Conservation (phyloP, 305 asterid species). For the Salvia sclarea region DNA sequence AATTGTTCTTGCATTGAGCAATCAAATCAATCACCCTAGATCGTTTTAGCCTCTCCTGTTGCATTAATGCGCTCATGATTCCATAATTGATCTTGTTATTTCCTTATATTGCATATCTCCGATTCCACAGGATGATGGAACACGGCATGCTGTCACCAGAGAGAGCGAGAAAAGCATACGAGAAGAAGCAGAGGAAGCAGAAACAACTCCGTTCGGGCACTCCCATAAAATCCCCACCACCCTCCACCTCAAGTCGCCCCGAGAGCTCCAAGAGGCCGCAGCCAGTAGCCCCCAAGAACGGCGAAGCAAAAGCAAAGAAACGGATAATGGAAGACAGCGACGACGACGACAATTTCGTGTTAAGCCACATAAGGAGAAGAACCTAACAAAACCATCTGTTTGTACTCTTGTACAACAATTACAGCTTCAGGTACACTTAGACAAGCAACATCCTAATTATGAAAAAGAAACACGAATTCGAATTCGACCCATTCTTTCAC, state of each 20-base stretch:
- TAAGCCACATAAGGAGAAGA: constrained; percentile 68
- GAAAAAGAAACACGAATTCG: neutral
- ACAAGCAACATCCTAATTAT: neutral
- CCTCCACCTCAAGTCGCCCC: constrained; percentile 41
- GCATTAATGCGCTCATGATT: neutral
- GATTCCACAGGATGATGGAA: constrained; percentile 74
- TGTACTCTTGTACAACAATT: constrained; percentile 12
- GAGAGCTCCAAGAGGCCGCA: constrained; percentile 60
- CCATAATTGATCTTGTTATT: neutral
- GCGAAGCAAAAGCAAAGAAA: constrained; percentile 63
- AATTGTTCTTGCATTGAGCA: neutral
- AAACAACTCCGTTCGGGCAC: constrained; percentile 67
- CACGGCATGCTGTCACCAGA: constrained; percentile 82
- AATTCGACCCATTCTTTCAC: constrained; percentile 26
- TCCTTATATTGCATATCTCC: neutral
- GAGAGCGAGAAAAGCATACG: constrained; percentile 62
- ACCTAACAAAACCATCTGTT: constrained; percentile 31
- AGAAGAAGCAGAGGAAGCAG: constrained; percentile 79
- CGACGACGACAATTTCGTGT: constrained; percentile 58
- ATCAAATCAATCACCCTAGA: neutral
- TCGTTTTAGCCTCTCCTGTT: too few species aligned
- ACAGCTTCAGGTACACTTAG: constrained; percentile 8
- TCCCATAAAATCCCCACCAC: constrained; percentile 68
- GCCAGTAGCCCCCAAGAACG: constrained; percentile 49
- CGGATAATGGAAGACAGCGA: constrained; percentile 44